phyloP scores from a whole-genome alignment of 2,329 filamentous ascomycete species.

The Fusarium concolor region DNA sequence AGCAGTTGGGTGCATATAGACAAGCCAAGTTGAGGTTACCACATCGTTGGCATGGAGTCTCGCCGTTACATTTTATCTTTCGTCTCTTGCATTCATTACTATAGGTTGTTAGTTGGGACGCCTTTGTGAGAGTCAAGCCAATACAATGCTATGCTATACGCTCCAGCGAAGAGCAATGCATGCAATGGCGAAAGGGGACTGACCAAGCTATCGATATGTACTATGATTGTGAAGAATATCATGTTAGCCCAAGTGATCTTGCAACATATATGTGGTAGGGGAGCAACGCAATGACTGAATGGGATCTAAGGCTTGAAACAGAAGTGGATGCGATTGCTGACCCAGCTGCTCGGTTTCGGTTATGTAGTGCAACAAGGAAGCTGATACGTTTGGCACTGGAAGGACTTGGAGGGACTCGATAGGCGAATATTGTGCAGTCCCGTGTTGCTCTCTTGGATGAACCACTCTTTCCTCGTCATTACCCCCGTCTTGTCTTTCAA shows the following conservation, averaged over 20 bases:
- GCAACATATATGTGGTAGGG: not conserved
- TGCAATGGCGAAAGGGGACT: constrained; percentile 43
- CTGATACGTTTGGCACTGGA: constrained; percentile 2
- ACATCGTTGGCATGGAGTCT: constrained; percentile 74
- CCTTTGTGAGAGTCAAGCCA: not conserved
- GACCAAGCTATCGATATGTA: constrained; percentile 73
- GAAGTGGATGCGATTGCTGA: not conserved
- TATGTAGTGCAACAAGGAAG: constrained; percentile 25
- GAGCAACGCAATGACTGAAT: not conserved
- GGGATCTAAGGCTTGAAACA: not conserved
- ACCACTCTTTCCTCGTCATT: constrained; percentile 1
- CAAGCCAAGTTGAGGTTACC: constrained; percentile 75
- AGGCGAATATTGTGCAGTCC: constrained; percentile 20
- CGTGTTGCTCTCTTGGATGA: not conserved
- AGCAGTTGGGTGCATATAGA: constrained; percentile 74
- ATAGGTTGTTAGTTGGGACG: not conserved
- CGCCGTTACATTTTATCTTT: constrained; percentile 80
- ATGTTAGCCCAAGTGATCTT: constrained; percentile 33
- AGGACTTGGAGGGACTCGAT: constrained; percentile 2
- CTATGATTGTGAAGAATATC: constrained; percentile 46
- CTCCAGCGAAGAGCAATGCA: not conserved
- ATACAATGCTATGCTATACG: not conserved
- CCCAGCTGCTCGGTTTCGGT: constrained; percentile 5
- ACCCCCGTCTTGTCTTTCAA: not conserved
- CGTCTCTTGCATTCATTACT: constrained; percentile 81